Evolutionary conservation across 805 yeast species (phyloP).

Genomic region (Pichia deserticola): DNA sequence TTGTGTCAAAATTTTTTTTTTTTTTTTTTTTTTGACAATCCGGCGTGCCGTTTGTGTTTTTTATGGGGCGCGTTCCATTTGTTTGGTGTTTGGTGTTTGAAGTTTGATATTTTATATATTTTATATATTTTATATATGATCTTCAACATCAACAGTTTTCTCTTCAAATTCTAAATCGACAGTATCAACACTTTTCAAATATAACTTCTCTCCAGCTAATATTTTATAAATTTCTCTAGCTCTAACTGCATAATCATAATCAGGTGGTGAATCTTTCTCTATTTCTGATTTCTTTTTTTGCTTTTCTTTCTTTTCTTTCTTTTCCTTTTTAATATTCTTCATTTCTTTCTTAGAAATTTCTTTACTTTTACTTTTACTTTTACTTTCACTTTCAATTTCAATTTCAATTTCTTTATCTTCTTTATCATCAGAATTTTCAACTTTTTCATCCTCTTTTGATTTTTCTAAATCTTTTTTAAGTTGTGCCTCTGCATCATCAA

Average conservation of each 20-base stretch:
- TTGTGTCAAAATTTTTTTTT: no score
- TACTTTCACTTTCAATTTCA: no score
- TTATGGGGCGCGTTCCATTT: no score
- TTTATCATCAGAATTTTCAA: background rate
- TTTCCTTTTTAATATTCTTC: slow-evolving; percentile 8
- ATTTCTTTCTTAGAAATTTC: background rate
- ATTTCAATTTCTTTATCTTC: background rate
- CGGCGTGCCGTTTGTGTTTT: no score
- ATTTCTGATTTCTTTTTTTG: slow-evolving; percentile 12
- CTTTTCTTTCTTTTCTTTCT: no score
- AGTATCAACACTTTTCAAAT: slow-evolving; percentile 1
- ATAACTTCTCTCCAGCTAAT: background rate
- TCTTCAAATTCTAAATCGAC: slow-evolving; percentile 1
- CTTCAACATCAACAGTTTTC: slow-evolving; percentile 15
- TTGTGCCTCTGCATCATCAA: slow-evolving; percentile 33
- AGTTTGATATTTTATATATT: no score
- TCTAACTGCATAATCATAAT: slow-evolving; percentile 10
- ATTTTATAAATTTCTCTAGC: slow-evolving; percentile 10
- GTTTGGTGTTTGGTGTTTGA: no score
- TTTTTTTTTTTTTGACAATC: no score
- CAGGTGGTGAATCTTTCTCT: slow-evolving; percentile 2
- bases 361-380: no score
- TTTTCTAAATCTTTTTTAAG: slow-evolving; percentile 11
- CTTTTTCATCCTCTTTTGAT: slow-evolving; percentile 1
- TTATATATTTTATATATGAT: slow-evolving; percentile 6